Evolutionary conservation across 2,329 filamentous ascomycete genomes (phyloP), one percentile per base, ranked within the genome.

Genomic region (Colletotrichum graminicola): DNA sequence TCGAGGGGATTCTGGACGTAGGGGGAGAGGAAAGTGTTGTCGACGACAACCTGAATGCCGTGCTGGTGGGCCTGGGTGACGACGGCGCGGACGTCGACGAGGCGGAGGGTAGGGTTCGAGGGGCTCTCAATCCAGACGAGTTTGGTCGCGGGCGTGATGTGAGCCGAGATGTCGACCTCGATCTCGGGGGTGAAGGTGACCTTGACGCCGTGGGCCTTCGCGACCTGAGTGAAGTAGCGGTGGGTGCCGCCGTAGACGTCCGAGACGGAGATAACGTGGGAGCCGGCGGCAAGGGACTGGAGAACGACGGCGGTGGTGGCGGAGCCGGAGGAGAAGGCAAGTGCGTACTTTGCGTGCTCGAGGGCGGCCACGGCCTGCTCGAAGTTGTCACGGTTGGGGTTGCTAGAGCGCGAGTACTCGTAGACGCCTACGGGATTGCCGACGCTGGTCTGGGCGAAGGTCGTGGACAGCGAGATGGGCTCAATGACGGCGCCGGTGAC

Each of bases 211-310:
- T 99, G 96, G 34, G 96, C 94, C 78, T 94, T 91, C 68, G 96
- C 96, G 62, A 98, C 96, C 84, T 98, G 95, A 75, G 96, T 99
- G 87, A 99, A 99, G 87, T 99, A 99, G 78, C 96, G 90, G 85
- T 99, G 96, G 52, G 96, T 99, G 76, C 96, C 96, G 76, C 96
- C 96, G 82, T 99, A 99, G 77, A 99, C 95, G 81, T 99, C 96
- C 56, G 94, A 97, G 59, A 99, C 94, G 73, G 94, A 98, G 77
- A 99, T 92, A 78, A 99, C 94, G 84, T 99, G 96, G 59, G 94
- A 96, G 73, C 94, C 95, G 16, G 93, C 88, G 32, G 95, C 94
- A 69, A 99, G 89, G 76, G 93, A 96, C 84, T 98, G 96, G 70
- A 99, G 90, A 78, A 99, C 94, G 76, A 90, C 94, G 73, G 96